phyloP scores from a whole-genome alignment of 768 basidiomycete species.

The Suillus occidentalis region DNA sequence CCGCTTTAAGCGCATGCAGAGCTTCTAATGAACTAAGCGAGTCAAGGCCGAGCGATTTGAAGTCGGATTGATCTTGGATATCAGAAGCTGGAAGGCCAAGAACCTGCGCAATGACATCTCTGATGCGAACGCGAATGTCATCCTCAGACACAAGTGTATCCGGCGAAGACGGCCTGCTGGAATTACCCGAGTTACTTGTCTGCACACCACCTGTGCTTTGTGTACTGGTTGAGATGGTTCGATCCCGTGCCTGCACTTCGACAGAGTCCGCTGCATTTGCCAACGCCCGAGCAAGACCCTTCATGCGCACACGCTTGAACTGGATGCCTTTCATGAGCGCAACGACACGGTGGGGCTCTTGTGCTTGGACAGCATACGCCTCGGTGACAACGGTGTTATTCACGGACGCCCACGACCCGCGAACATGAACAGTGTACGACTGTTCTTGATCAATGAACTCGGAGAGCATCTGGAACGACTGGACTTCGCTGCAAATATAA shows the following conservation, averaged over 20 bases:
- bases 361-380: conserved; percentile 46
- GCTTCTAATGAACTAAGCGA: conserved; percentile 67
- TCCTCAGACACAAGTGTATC: conserved; percentile 40
- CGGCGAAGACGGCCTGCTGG: conserved; percentile 34
- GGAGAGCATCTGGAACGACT: conserved; percentile 46
- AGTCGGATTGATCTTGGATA: conserved; percentile 45
- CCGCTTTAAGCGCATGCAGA: conserved; percentile 44
- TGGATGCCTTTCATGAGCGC: conserved; percentile 56
- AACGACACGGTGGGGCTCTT: conserved; percentile 42
- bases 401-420: conserved; percentile 41
- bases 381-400: conserved; percentile 51
- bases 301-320: conserved; percentile 57
- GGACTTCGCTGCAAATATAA: conserved; percentile 63
- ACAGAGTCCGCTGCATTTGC: conserved; percentile 30
- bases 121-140: conserved; percentile 27
- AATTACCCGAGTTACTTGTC: conserved; percentile 9
- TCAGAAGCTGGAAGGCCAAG: conserved; percentile 32
- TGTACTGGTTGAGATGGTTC: conserved; percentile 30
- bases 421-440: conserved; percentile 54
- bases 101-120: conserved; percentile 43
- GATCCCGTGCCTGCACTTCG: conserved; percentile 12
- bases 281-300: conserved; percentile 49
- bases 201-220: conserved; percentile 14
- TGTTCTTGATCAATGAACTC: conserved; percentile 39
- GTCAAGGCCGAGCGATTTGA: conserved; percentile 62